Evolutionary conservation across 2,329 filamentous ascomycete species (phyloP).

Genomic region (Ustilaginoidea virens): DNA sequence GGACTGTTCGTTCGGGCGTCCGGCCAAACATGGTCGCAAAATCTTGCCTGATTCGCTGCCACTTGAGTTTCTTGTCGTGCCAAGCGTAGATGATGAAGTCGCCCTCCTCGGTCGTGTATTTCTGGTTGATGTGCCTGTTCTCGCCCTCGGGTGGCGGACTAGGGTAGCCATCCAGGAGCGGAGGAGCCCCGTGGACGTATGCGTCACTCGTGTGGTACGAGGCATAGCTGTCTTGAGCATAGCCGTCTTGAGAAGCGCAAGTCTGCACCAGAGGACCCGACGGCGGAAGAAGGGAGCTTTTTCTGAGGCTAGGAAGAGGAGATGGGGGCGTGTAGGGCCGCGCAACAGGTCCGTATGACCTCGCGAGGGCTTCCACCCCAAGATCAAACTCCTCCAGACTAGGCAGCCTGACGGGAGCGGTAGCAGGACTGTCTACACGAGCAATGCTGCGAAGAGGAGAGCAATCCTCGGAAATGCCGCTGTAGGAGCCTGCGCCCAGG

Average conservation of each 20-base stretch:
- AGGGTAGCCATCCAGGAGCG: conserved; percentile 16
- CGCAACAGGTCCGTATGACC: conserved; percentile 14
- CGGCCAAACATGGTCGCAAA: conserved; percentile 23
- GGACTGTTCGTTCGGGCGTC: conserved; percentile 21
- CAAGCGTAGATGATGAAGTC: conserved; percentile 29
- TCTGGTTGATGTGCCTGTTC: conserved; percentile 25
- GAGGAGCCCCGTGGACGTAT: conserved; percentile 9
- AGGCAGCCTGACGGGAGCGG: conserved; percentile 14
- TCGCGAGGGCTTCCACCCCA: conserved; percentile 20
- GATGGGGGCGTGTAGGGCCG: conserved; percentile 14
- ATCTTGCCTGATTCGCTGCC: conserved; percentile 23
- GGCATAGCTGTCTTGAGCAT: conserved; percentile 11
- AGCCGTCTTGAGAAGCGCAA: conserved; percentile 10
- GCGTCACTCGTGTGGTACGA: conserved; percentile 10
- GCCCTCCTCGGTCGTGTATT: conserved; percentile 27
- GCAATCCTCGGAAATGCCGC: conserved; percentile 10
- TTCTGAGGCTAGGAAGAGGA: conserved; percentile 12
- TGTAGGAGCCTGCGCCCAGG: conserved; percentile 11
- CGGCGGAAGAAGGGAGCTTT: conserved; percentile 11
- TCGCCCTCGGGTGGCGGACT: conserved; percentile 21
- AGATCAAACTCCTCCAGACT: conserved; percentile 22
- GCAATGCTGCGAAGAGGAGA: conserved; percentile 12
- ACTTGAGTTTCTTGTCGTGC: conserved; percentile 27
- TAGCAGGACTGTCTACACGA: conserved; percentile 6
- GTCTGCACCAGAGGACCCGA: conserved; percentile 9